phyloP scores from a whole-genome alignment of 441 rosid species.

The Flueggea neowawraea region DNA sequence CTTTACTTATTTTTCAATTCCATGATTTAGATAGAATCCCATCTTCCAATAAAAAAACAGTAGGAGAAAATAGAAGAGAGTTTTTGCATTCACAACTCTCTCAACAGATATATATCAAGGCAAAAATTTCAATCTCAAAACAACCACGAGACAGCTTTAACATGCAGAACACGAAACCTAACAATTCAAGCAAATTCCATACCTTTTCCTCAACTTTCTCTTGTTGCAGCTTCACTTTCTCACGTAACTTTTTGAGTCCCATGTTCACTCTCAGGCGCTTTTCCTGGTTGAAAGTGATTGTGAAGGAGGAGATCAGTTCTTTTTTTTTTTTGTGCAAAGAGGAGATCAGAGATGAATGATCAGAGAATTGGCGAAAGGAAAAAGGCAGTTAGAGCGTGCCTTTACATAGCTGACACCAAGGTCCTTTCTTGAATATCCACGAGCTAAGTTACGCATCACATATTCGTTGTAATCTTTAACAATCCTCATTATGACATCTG shows the following conservation, averaged over 20 bases:
- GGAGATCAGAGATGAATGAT: background rate
- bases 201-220: constrained; percentile 57
- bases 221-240: constrained; percentile 77
- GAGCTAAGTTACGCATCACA: constrained; percentile 75
- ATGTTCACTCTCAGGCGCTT: constrained; percentile 79
- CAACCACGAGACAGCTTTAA: too few relatives aligned
- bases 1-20: too few relatives aligned
- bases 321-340: too few relatives aligned
- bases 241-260: constrained; percentile 63
- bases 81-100: too few relatives aligned
- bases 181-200: background rate
- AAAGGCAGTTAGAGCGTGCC: constrained; percentile 26
- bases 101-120: too few relatives aligned
- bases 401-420: constrained; percentile 89
- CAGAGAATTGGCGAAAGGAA: constrained; percentile 6
- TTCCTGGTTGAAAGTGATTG: constrained; percentile 34
- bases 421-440: constrained; percentile 87
- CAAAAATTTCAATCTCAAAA: too few relatives aligned
- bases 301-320: background rate
- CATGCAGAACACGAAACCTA: too few relatives aligned
- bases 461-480: constrained; percentile 87
- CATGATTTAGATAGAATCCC: too few relatives aligned
- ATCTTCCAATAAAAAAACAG: too few relatives aligned
- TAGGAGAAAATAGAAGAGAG: too few relatives aligned
- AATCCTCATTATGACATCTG: constrained; percentile 85